These are phyloP conservation scores for Breviolum minutum DNA, from an alignment of 73 alveolate genomes.

Conservation along the genomic window DNA sequence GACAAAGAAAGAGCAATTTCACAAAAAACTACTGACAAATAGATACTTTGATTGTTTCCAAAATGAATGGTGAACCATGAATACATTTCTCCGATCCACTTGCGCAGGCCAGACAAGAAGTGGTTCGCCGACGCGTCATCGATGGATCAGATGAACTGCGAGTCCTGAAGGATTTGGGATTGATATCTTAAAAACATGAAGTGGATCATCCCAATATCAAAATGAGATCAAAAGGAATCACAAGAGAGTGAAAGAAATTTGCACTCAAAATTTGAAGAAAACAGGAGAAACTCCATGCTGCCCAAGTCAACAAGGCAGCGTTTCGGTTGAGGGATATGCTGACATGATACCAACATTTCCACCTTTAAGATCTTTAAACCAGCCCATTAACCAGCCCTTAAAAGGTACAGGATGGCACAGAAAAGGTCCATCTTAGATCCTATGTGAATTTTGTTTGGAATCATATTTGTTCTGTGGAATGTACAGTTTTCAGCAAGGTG, in stretches of 20 bases:
- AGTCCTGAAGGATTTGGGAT: constrained; percentile 17
- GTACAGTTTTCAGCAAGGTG: no score
- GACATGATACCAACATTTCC: no score
- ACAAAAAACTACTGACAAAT: background rate
- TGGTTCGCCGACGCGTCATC: constrained; percentile 25
- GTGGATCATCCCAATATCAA: background rate
- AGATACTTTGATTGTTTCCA: background rate
- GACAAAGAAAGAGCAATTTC: background rate
- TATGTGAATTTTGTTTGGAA: background rate
- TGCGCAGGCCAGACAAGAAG: constrained; percentile 40
- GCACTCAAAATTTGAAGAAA: background rate
- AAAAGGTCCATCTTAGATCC: no score
- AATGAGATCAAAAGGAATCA: no score
- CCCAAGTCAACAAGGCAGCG: constrained; percentile 36
- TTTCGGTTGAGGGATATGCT: background rate
- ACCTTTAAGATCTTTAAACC: no score
- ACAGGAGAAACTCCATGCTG: constrained; percentile 55
- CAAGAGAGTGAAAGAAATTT: background rate
- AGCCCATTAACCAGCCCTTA: no score
- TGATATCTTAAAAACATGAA: background rate
- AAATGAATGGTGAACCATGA: background rate
- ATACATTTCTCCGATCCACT: background rate
- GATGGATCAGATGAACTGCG: constrained; percentile 52
- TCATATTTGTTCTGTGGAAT: background rate
- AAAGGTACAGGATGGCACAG: no score